Conservation (phyloP, 2,329 filamentous ascomycete species). For the Penicillium sp. region DNA sequence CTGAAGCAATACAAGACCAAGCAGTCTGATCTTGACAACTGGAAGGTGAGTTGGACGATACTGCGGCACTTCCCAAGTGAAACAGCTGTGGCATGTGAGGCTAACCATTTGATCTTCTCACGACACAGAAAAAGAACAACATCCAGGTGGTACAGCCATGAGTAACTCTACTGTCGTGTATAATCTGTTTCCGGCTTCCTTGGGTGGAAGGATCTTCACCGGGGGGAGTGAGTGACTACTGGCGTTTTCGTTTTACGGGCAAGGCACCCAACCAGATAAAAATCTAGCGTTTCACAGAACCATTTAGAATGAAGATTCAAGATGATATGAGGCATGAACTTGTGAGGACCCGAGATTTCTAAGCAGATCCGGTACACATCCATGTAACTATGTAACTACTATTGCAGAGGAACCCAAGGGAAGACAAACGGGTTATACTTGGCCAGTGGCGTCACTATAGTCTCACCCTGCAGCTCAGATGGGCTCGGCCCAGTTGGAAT, state of each 20-base stretch:
- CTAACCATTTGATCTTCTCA: conserved; percentile 10
- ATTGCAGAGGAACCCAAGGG: neutral
- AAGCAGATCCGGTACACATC: neutral
- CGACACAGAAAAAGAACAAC: conserved; percentile 52
- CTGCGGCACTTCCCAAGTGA: neutral
- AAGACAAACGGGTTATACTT: neutral
- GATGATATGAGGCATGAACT: neutral
- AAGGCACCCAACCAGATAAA: conserved; percentile 24
- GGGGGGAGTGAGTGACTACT: conserved; percentile 13
- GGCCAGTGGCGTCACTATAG: neutral
- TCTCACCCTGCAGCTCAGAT: neutral
- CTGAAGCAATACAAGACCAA: conserved; percentile 96
- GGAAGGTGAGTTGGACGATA: conserved; percentile 73
- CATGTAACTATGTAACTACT: neutral
- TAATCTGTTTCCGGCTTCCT: conserved; percentile 13
- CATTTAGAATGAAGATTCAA: conserved; percentile 8
- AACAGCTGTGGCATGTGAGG: neutral
- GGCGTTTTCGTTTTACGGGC: conserved; percentile 23
- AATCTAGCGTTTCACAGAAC: conserved; percentile 21
- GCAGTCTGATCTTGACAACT: conserved; percentile 93
- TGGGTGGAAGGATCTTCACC: conserved; percentile 2
- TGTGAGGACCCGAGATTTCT: neutral
- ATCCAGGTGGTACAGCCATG: conserved; percentile 54
- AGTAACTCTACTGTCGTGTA: conserved; percentile 8
- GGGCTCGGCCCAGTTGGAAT: neutral